These are phyloP conservation scores for Leishmania amazonensis DNA, from an alignment of 208 protist species.

Conservation along the genomic window DNA sequence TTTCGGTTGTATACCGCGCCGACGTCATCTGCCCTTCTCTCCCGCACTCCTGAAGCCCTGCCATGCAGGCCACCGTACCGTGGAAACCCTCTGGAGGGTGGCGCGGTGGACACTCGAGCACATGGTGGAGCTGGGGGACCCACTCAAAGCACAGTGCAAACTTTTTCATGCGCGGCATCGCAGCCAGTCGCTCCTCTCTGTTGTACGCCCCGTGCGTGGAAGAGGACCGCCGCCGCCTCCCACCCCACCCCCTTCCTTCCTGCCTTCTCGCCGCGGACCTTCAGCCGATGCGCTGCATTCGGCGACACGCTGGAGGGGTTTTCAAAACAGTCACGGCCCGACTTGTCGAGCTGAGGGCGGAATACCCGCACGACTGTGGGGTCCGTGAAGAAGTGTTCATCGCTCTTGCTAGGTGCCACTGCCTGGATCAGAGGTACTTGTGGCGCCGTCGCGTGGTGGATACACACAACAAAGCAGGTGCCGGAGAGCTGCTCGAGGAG, in stretches of 20 bases:
- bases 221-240: neutral
- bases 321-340: neutral
- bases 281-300: neutral
- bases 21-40: no score
- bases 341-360: neutral
- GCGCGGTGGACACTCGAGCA: neutral
- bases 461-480: neutral
- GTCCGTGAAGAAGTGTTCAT: neutral
- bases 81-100: neutral
- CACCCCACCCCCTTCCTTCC: neutral
- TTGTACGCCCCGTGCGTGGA: neutral
- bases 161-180: neutral
- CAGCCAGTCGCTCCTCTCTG: neutral
- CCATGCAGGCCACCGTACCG: neutral
- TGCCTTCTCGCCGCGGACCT: neutral
- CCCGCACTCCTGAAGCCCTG: neutral
- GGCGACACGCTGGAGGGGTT: neutral
- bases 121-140: neutral
- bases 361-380: neutral
- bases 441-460: neutral
- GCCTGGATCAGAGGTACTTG: neutral
- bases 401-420: neutral
- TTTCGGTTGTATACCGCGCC: no score
- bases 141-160: neutral
- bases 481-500: neutral